Evolutionary conservation across 257 asterid genomes (phyloP), one percentile per base, ranked within the genome.

Genomic region (Primulina eburnea): DNA sequence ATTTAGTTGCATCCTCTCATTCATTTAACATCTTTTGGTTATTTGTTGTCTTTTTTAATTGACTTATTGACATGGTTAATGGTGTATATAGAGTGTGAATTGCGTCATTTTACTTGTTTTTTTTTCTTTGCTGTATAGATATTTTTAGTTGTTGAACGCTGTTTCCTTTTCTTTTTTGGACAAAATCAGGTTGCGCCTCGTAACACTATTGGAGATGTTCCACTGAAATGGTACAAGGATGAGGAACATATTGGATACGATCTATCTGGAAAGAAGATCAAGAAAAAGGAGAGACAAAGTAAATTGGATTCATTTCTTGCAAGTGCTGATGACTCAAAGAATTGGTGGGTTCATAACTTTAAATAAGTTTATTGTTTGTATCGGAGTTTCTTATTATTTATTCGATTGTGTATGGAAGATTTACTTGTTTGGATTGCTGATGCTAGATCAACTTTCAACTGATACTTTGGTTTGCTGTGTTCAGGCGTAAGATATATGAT

Each of bases 241-340:
- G 99, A 94, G 86, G 99, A 81, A 80, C 99, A 94, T 75, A 85
- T 91, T 63, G 99, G 99, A 76, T 94, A 94, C 79, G 92, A 91
- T 75, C 57, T 85, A 70, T 67, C 90, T 34, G 99, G 99, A 69
- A 89, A 79, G 91, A 94, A 94, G 88, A 89, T 94, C 38, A 94
- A 88, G 90, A 94, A 89, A 81, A 91, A 79, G 77, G 96, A 91
- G 81, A 87, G 82, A 72, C 89, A 78, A 78, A 89, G 84, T 75
- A 91, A 85, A 82, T 83, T 94, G 70, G 90, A 88, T 62, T 83
- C 92, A 18, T 89, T 86, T 80, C 90, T 94, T 67, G 95, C 90
- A 57, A 88, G 78, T 61, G 88, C 78, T 55, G 99, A 94, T 82
- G 87, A 94, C 82, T 59, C 95, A 24, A 82, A 85, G 70, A 91